Conservation (phyloP, 2,329 filamentous ascomycete species). For the Cadophora malorum region DNA sequence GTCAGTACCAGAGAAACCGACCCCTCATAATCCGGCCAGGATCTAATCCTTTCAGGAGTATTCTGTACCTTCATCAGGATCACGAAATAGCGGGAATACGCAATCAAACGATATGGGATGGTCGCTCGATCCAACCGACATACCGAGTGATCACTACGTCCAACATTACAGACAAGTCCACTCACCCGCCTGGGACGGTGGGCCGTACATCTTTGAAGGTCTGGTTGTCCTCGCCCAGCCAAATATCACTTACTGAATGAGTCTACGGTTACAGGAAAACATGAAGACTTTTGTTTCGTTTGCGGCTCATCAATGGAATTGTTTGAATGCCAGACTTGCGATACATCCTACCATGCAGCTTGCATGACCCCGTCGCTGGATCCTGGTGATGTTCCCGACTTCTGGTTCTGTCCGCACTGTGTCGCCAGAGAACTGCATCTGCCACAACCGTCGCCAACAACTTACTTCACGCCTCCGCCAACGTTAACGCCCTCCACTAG, state of each 20-base stretch:
- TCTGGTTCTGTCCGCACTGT: constrained; percentile 39
- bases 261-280: constrained; percentile 24
- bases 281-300: constrained; percentile 35
- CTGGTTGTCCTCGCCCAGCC: neutral
- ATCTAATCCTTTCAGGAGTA: neutral
- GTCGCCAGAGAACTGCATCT: constrained; percentile 31
- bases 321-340: constrained; percentile 34
- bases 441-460: constrained; percentile 24
- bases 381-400: constrained; percentile 28
- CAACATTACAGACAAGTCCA: constrained; percentile 12
- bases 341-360: constrained; percentile 31
- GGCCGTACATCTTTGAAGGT: constrained; percentile 11
- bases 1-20: neutral
- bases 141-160: neutral
- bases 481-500: constrained; percentile 14
- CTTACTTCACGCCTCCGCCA: constrained; percentile 19
- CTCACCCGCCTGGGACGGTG: constrained; percentile 11
- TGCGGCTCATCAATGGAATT: constrained; percentile 33
- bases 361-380: constrained; percentile 35
- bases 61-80: neutral
- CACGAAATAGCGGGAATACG: neutral
- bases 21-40: neutral
- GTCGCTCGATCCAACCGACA: neutral
- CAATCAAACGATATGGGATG: constrained; percentile 1
- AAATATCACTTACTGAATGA: neutral